Evolutionary conservation across 345 rosid genomes (phyloP).

Genomic region (Gossypium ekmanianum): DNA sequence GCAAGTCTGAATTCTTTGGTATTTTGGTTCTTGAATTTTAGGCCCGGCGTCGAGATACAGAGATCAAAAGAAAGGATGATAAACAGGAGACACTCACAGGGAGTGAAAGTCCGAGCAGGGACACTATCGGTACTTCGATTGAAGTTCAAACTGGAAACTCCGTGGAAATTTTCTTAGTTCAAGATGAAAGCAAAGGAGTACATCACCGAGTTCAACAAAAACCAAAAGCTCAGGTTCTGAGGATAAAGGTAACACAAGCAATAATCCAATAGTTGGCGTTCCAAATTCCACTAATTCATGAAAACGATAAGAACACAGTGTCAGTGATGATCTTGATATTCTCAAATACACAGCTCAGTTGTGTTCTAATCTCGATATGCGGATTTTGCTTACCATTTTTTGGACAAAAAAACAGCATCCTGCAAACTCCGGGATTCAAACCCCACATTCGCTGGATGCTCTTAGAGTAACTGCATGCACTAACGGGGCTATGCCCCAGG

Average conservation of each 20-base stretch:
- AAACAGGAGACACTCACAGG: slow-evolving; percentile 25
- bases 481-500: neutral
- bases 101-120: slow-evolving; percentile 45
- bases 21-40: slow-evolving; percentile 26
- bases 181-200: slow-evolving; percentile 33
- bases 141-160: slow-evolving; percentile 76
- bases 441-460: neutral
- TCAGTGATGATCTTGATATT: slow-evolving; percentile 12
- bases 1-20: neutral
- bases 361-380: neutral
- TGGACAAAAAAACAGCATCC: neutral
- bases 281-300: neutral
- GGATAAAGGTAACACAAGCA: slow-evolving; percentile 47
- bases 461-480: neutral
- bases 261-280: neutral
- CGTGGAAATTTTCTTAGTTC: slow-evolving; percentile 32
- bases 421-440: neutral
- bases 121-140: slow-evolving; percentile 55
- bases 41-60: slow-evolving; percentile 32
- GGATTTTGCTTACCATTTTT: neutral
- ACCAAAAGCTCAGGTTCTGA: slow-evolving; percentile 43
- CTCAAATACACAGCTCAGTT: neutral
- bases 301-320: neutral
- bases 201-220: slow-evolving; percentile 36
- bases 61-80: slow-evolving; percentile 20